Evolutionary conservation across 1,139 yeast genomes (phyloP), one percentile per base, ranked within the genome.

Genomic region (Zygoascus sp.): DNA sequence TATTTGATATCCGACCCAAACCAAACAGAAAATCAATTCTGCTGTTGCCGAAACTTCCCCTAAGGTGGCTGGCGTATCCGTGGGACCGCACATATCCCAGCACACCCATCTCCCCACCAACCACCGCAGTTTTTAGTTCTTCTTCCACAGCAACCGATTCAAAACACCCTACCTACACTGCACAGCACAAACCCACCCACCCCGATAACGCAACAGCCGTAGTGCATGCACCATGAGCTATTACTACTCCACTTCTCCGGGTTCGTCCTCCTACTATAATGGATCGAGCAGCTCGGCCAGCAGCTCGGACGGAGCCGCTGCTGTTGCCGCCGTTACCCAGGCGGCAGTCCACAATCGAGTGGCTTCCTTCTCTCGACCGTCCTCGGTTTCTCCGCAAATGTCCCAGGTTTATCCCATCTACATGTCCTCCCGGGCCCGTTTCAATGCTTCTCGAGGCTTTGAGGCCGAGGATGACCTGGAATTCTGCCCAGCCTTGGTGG

Each of bases 391-490:
- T 42, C 67, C 67, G 27, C 56, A 57, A 47, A 54, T 61, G 38
- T 34, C 58, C 13, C 53, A 54, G 38, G 56, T 60, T 11, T 61
- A 58, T 34, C 53, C 56, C 28, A 49, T 51, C 16, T 27, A 40
- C 22, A 32, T 42, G 35, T 44, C 50, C 11, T 48, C 54, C 22
- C 43, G 46, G 17, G 53, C 72, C 35, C 74, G 81, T 53, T 73
- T 80, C 57, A 80, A 81, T 56, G 74, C 81, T 39, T 79, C 80
- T 57, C 76, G 84, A 54, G 81, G 86, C 30, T 81, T 83, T 63
- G 88, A 81, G 55, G 61, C 74, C 40, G 88, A 80, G 61, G 85
- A 83, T 53, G 90, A 83, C 62, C 61, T 76, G 53, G 89, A 81
- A 65, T 83, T 83, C 63, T 80, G 85, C 57, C 51, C 62, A 57